phyloP scores from a whole-genome alignment of 2,329 filamentous ascomycete genomes.

The Monilinia fructigena region DNA sequence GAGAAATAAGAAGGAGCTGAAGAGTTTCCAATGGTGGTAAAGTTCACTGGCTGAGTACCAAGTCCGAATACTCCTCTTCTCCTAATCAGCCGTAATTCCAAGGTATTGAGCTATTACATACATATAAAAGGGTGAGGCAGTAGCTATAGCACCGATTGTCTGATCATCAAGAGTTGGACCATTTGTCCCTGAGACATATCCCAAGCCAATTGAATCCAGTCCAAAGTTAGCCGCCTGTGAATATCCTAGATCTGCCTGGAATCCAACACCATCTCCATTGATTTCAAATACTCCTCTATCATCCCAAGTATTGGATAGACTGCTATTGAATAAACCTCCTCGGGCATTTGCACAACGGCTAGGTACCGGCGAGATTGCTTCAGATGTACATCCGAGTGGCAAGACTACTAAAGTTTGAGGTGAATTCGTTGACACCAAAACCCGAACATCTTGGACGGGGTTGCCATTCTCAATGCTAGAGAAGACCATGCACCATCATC shows the following conservation, averaged over 20 bases:
- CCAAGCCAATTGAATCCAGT: conserved; percentile 29
- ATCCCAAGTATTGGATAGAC: conserved; percentile 55
- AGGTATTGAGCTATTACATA: conserved; percentile 29
- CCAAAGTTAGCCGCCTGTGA: conserved; percentile 33
- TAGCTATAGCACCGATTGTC: conserved; percentile 36
- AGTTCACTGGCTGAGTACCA: conserved; percentile 44
- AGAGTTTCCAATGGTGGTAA: conserved; percentile 42
- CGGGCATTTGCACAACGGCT: conserved; percentile 46
- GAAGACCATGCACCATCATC: conserved; percentile 71
- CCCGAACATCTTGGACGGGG: conserved; percentile 48
- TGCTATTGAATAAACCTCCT: conserved; percentile 57
- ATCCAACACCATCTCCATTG: conserved; percentile 42
- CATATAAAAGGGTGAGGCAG: conserved; percentile 43
- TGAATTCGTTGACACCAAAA: conserved; percentile 44
- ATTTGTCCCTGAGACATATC: conserved; percentile 24
- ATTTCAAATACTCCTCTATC: conserved; percentile 41
- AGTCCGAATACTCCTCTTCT: conserved; percentile 44
- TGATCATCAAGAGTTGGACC: conserved; percentile 34
- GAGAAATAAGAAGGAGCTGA: conserved; percentile 42
- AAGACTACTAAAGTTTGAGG: conserved; percentile 41
- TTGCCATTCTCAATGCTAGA: conserved; percentile 59
- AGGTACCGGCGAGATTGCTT: conserved; percentile 40
- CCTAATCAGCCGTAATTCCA: conserved; percentile 15
- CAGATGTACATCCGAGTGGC: conserved; percentile 39
- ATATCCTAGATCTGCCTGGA: conserved; percentile 44